phyloP scores from a whole-genome alignment of 2,329 filamentous ascomycete species.

The Fusarium albosuccineum region DNA sequence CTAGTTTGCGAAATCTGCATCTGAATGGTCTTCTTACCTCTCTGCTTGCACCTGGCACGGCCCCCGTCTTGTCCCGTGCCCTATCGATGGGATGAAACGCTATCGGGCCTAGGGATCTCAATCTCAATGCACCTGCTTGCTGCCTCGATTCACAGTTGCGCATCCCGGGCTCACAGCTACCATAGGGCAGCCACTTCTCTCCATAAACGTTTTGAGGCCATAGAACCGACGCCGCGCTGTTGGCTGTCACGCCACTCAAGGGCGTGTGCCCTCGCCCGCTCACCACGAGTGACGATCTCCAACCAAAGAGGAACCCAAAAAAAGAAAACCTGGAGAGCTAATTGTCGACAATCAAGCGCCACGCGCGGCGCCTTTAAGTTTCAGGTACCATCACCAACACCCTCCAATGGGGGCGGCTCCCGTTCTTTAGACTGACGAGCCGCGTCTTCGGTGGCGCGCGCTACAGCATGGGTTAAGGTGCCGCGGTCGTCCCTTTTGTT shows the following conservation, averaged over 20 bases:
- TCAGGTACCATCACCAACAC: constrained; percentile 40
- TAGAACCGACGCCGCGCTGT: constrained; percentile 3
- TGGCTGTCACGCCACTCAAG: not conserved
- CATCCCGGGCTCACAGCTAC: too few species aligned
- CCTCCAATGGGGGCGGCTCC: constrained; percentile 42
- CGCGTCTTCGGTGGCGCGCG: constrained; percentile 33
- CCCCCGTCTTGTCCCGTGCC: constrained; percentile 20
- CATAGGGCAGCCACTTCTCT: not conserved
- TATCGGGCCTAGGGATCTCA: too few species aligned
- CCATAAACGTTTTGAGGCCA: constrained; percentile 1
- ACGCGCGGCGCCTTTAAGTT: constrained; percentile 41
- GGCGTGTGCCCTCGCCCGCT: constrained; percentile 1
- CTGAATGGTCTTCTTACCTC: not conserved
- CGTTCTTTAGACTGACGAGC: constrained; percentile 38
- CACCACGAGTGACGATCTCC: constrained; percentile 3
- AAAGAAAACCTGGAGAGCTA: constrained; percentile 19
- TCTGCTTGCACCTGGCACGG: constrained; percentile 22
- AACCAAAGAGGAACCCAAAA: not conserved
- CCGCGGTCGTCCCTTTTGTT: constrained; percentile 7
- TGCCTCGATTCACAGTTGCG: not conserved
- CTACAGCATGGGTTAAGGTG: constrained; percentile 29
- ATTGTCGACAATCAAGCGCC: constrained; percentile 40
- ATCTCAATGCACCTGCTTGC: not conserved
- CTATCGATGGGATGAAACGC: not conserved
- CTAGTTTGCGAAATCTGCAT: constrained; percentile 1